These are phyloP conservation scores for Terfezia claveryi DNA, from an alignment of 495 filamentous ascomycete species.

Conservation along the genomic window DNA sequence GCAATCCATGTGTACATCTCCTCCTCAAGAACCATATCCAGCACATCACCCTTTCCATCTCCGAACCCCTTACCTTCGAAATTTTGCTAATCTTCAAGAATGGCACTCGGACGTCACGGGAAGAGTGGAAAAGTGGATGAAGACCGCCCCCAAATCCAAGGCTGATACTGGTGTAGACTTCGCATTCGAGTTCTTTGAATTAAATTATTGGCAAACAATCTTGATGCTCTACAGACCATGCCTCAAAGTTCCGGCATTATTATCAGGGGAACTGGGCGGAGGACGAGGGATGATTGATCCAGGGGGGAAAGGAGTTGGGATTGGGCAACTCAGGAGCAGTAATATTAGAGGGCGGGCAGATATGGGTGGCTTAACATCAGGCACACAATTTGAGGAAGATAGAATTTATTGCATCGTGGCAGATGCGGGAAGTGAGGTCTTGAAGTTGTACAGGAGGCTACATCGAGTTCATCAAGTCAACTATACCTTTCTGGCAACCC, in stretches of 20 bases:
- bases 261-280: conserved; percentile 43
- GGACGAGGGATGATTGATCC: background rate
- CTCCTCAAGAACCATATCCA: conserved; percentile 10
- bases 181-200: conserved; percentile 61
- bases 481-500: conserved; percentile 90
- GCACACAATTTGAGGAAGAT: conserved; percentile 50
- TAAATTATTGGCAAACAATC: conserved; percentile 97
- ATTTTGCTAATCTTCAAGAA: conserved; percentile 62
- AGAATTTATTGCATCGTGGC: conserved; percentile 75
- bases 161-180: conserved; percentile 68
- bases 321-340: background rate
- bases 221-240: conserved; percentile 91
- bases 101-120: conserved; percentile 80
- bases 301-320: background rate
- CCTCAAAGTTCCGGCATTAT: conserved; percentile 60
- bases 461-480: conserved; percentile 78
- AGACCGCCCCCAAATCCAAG: conserved; percentile 45
- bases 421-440: conserved; percentile 77
- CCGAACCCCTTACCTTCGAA: conserved; percentile 62
- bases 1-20: conserved; percentile 12
- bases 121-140: conserved; percentile 69
- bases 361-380: conserved; percentile 9
- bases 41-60: conserved; percentile 54
- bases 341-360: conserved; percentile 12
- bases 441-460: conserved; percentile 74